Evolutionary conservation across 345 rosid species (phyloP).

Genomic region (Citrus sp.): DNA sequence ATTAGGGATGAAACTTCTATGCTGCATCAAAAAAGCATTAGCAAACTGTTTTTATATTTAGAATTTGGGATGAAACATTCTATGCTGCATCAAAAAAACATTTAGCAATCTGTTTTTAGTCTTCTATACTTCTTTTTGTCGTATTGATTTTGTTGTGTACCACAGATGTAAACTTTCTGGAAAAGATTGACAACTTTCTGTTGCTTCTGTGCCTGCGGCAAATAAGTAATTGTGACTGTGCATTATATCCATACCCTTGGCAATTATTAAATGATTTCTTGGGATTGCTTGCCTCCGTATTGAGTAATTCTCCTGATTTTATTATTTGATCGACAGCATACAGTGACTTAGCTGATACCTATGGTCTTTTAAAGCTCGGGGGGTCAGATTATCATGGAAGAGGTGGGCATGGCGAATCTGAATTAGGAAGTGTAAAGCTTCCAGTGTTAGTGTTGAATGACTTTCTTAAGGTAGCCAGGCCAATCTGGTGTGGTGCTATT

Average conservation of each 20-base stretch:
- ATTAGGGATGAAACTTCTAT: background rate
- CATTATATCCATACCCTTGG: background rate
- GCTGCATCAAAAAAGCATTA: no score
- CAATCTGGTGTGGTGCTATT: conserved; percentile 78
- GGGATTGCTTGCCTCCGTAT: background rate
- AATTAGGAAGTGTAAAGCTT: conserved; percentile 77
- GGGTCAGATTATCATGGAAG: conserved; percentile 93
- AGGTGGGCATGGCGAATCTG: conserved; percentile 81
- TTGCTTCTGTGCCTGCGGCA: background rate
- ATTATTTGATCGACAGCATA: conserved; percentile 44
- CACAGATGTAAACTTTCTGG: background rate
- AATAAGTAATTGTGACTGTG: background rate
- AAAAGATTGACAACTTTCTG: background rate
- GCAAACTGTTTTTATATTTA: background rate
- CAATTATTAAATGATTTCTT: background rate
- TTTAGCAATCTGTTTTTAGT: background rate
- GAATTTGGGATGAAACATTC: background rate
- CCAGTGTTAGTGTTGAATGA: conserved; percentile 57
- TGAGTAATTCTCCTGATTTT: background rate
- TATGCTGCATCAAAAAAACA: background rate
- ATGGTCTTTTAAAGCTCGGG: conserved; percentile 80
- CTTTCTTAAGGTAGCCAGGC: conserved; percentile 74
- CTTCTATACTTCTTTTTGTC: background rate
- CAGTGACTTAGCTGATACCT: conserved; percentile 73
- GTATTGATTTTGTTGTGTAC: background rate